These are phyloP conservation scores for Zychaea mexicana DNA, from an alignment of 371 early-diverging fungal species.

Conservation along the genomic window DNA sequence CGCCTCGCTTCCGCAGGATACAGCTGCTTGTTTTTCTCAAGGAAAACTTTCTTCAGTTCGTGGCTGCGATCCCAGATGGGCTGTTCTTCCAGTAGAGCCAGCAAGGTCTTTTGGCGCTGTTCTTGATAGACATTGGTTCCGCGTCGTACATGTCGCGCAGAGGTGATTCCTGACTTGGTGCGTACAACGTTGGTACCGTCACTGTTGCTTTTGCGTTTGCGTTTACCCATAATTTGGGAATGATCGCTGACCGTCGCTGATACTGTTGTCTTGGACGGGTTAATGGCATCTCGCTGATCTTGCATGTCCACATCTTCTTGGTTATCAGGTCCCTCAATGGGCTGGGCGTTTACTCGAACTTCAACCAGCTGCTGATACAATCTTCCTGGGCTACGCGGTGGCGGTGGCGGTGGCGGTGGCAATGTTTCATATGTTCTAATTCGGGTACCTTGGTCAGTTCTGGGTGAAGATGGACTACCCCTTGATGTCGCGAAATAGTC, in stretches of 20 bases:
- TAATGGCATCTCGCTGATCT: neutral
- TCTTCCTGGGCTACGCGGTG: neutral
- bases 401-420: neutral
- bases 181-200: neutral
- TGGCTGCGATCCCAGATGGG: constrained; percentile 21
- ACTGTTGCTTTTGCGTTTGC: neutral
- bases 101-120: constrained; percentile 21
- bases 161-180: neutral
- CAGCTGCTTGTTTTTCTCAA: neutral
- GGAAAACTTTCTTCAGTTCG: neutral
- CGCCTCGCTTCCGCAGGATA: neutral
- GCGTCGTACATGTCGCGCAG: neutral
- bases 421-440: neutral
- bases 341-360: neutral
- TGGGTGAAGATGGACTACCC: neutral
- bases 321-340: neutral
- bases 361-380: neutral
- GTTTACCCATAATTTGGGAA: neutral
- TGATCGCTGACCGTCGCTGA: neutral
- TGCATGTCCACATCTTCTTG: constrained; percentile 1
- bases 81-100: constrained; percentile 16
- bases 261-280: neutral
- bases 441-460: neutral
- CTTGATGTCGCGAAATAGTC: constrained; percentile 7
- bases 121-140: constrained; percentile 17